Evolutionary conservation across 1,284 basidiomycete genomes (phyloP).

Genomic region (Cutaneotrichosporon spelunceum): DNA sequence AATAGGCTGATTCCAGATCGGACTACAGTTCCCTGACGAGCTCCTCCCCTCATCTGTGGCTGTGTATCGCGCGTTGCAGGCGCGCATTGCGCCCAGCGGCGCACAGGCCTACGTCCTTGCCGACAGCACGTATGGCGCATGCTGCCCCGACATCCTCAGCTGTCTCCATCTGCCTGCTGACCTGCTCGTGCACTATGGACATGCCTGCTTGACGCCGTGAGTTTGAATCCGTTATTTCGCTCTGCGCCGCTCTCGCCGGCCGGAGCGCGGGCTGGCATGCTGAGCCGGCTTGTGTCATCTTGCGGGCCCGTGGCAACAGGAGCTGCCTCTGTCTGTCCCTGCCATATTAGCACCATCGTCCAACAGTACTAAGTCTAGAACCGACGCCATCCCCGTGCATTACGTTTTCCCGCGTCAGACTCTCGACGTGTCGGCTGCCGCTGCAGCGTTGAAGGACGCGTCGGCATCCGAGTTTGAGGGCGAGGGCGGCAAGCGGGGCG

Average conservation of each 20-base stretch:
- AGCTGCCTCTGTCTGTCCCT: too few relatives aligned
- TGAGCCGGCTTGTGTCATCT: too few relatives aligned
- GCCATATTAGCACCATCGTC: too few relatives aligned
- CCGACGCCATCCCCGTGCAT: slow-evolving; percentile 50
- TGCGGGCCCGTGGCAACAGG: too few relatives aligned
- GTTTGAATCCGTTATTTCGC: slow-evolving; percentile 10
- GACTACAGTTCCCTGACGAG: slow-evolving; percentile 95
- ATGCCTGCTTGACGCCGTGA: slow-evolving; percentile 76
- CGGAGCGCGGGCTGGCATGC: slow-evolving; percentile 41
- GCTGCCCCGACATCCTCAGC: slow-evolving; percentile 94
- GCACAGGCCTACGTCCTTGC: slow-evolving; percentile 80
- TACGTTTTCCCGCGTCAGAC: slow-evolving; percentile 50
- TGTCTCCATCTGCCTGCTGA: slow-evolving; percentile 93
- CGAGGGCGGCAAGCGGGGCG: slow-evolving; percentile 35
- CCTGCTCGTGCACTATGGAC: slow-evolving; percentile 89
- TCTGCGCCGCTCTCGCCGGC: too few relatives aligned
- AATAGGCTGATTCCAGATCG: slow-evolving; percentile 59
- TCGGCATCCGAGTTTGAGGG: slow-evolving; percentile 28
- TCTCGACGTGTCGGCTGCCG: slow-evolving; percentile 36
- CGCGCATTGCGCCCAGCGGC: slow-evolving; percentile 52
- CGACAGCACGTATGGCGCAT: slow-evolving; percentile 96
- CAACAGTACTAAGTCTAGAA: slow-evolving; percentile 28
- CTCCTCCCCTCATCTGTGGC: slow-evolving; percentile 81
- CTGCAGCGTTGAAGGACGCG: slow-evolving; percentile 27
- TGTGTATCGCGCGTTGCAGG: slow-evolving; percentile 71